Percentiles rank a stretch among this genome's conserved stretches.
Conservation (phyloP, 305 asterid species). For the Fraxinus dipetala region DNA sequence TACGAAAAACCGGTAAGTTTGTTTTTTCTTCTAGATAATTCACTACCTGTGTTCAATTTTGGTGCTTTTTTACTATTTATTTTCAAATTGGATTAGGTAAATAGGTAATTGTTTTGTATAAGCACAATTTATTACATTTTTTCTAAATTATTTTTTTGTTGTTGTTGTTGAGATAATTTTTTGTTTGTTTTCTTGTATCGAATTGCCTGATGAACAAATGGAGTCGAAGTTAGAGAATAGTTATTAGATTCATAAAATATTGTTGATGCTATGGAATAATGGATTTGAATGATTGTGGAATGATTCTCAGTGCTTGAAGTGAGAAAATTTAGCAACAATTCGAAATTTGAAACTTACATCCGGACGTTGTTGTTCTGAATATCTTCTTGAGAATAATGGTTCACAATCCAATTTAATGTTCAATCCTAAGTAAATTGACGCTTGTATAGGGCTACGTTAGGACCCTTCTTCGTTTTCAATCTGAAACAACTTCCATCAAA, state of each 20-base stretch:
- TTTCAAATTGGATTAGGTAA: not conserved
- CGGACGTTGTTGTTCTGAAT: not conserved
- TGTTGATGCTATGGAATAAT: not conserved
- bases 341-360: not conserved
- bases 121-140: not conserved
- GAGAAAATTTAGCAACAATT: not conserved
- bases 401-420: too few species aligned
- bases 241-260: not conserved
- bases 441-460: too few species aligned
- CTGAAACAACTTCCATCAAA: not conserved
- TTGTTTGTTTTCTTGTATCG: not conserved
- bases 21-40: not conserved
- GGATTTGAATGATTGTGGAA: not conserved
- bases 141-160: too few species aligned
- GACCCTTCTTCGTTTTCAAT: too few species aligned
- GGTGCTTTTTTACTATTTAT: not conserved
- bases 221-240: not conserved
- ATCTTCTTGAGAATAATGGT: too few species aligned
- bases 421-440: too few species aligned
- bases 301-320: not conserved
- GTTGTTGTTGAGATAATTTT: not conserved
- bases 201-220: not conserved
- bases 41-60: not conserved
- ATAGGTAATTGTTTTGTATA: not conserved
- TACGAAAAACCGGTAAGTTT: conserved; percentile 43